These are phyloP conservation scores for Friedmanniomyces simplex DNA, from an alignment of 495 filamentous ascomycete genomes.

Conservation along the genomic window DNA sequence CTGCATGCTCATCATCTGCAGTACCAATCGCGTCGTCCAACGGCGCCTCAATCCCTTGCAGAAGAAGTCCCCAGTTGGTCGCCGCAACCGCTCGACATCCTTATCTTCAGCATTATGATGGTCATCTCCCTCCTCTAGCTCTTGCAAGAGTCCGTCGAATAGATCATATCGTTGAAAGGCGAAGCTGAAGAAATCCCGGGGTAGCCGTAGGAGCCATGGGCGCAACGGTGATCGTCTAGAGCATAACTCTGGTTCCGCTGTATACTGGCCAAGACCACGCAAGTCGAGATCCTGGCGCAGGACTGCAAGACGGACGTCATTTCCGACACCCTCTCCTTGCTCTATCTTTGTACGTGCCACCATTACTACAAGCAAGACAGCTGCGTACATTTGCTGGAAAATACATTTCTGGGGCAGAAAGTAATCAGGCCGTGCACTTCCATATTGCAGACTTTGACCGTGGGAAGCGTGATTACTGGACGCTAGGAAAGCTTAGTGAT, in stretches of 20 bases:
- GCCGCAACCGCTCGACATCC: conserved; percentile 33
- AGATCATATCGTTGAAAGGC: conserved; percentile 32
- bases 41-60: conserved; percentile 35
- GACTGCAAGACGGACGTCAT: conserved; percentile 43
- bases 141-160: conserved; percentile 37
- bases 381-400: too few relatives aligned
- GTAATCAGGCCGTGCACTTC: too few relatives aligned
- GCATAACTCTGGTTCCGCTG: conserved; percentile 38
- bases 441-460: too few relatives aligned
- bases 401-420: too few relatives aligned
- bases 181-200: conserved; percentile 30
- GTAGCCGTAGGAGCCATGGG: conserved; percentile 36
- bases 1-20: conserved; percentile 40
- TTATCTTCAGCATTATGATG: conserved; percentile 34
- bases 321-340: conserved; percentile 41
- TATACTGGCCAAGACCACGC: conserved; percentile 38
- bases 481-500: too few relatives aligned
- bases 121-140: conserved; percentile 40
- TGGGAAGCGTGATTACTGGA: too few relatives aligned
- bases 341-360: too few relatives aligned
- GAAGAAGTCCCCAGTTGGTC: conserved; percentile 38
- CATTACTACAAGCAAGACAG: too few relatives aligned
- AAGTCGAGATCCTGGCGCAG: conserved; percentile 42
- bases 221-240: conserved; percentile 37
- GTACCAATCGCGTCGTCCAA: conserved; percentile 36